A percentile compares a stretch with the other conserved stretches of the same genome.
Conservation (phyloP, 192 early-diverging fungal species). For the Coemansia guatemalensis region DNA sequence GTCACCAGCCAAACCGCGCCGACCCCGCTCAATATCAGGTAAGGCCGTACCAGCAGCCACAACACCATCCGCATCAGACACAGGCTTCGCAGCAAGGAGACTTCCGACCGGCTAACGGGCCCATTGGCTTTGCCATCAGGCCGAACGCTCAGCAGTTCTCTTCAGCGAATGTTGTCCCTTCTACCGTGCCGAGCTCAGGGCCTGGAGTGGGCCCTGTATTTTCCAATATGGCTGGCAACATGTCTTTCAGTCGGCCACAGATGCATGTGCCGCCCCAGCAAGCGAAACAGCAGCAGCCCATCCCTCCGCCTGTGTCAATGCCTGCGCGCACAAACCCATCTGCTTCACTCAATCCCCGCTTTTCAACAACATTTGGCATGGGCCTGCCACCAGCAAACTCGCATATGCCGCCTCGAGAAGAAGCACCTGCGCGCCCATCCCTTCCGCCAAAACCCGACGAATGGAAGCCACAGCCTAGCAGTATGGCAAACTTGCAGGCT, state of each 20-base stretch:
- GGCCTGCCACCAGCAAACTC: background rate
- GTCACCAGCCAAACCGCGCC: background rate
- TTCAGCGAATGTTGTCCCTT: background rate
- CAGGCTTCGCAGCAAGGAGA: background rate
- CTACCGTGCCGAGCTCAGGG: background rate
- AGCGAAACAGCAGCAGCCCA: conserved; percentile 9
- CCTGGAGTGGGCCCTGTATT: conserved; percentile 2
- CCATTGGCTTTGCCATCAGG: conserved; percentile 5
- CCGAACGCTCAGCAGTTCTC: background rate
- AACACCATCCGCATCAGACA: background rate
- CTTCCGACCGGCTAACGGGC: background rate
- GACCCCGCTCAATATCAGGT: background rate
- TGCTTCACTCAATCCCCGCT: conserved; percentile 6
- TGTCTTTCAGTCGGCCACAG: conserved; percentile 12
- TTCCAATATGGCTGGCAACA: background rate
- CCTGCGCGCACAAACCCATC: conserved; percentile 6
- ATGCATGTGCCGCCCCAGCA: conserved; percentile 11
- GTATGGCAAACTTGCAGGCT: background rate
- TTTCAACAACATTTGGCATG: conserved; percentile 28
- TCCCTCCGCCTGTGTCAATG: background rate
- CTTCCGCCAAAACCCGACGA: conserved; percentile 51
- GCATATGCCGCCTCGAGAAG: background rate
- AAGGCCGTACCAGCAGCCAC: conserved; percentile 5
- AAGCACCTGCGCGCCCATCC: conserved; percentile 9
- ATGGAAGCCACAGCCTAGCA: conserved; percentile 17